Evolutionary conservation across 2,329 filamentous ascomycete species (phyloP).

Genomic region (Seiridium cupressi): DNA sequence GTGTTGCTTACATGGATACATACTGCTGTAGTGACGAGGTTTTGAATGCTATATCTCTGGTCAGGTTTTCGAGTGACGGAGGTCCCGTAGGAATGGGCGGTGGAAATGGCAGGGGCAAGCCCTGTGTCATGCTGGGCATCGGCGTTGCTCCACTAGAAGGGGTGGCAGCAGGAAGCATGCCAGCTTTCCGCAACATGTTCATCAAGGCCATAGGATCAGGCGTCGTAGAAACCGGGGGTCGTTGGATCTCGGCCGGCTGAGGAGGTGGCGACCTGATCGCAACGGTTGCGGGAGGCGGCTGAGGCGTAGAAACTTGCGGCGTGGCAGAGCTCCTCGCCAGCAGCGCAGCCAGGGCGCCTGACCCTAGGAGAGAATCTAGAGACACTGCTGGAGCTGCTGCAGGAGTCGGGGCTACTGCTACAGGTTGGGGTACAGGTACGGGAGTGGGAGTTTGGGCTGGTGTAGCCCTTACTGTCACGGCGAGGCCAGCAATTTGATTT

Average conservation of each 20-base stretch:
- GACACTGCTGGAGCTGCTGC: slow-evolving; percentile 40
- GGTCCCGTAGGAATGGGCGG: slow-evolving; percentile 34
- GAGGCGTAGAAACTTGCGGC: slow-evolving; percentile 46
- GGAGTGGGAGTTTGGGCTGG: slow-evolving; percentile 39
- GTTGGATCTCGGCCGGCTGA: slow-evolving; percentile 38
- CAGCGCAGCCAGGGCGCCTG: slow-evolving; percentile 58
- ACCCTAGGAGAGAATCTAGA: slow-evolving; percentile 58
- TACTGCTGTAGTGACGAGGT: slow-evolving; percentile 72
- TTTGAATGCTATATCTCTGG: slow-evolving; percentile 58
- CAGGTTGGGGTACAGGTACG: slow-evolving; percentile 32
- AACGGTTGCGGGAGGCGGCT: slow-evolving; percentile 36
- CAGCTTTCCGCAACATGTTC: slow-evolving; percentile 66
- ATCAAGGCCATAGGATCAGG: slow-evolving; percentile 59
- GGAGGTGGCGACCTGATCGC: slow-evolving; percentile 51
- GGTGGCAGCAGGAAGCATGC: slow-evolving; percentile 53
- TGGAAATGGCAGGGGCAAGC: slow-evolving; percentile 26
- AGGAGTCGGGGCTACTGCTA: slow-evolving; percentile 35
- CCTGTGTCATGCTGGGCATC: slow-evolving; percentile 36
- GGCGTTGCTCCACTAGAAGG: slow-evolving; percentile 24
- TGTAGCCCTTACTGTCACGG: slow-evolving; percentile 57
- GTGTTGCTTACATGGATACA: slow-evolving; percentile 28
- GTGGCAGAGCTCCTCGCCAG: slow-evolving; percentile 53
- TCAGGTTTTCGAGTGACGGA: slow-evolving; percentile 28
- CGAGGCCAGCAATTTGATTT: slow-evolving; percentile 78
- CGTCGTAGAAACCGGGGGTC: slow-evolving; percentile 30